Evolutionary conservation across 176 grass and related monocot genomes (phyloP).

Genomic region (Dactylis glomerata): DNA sequence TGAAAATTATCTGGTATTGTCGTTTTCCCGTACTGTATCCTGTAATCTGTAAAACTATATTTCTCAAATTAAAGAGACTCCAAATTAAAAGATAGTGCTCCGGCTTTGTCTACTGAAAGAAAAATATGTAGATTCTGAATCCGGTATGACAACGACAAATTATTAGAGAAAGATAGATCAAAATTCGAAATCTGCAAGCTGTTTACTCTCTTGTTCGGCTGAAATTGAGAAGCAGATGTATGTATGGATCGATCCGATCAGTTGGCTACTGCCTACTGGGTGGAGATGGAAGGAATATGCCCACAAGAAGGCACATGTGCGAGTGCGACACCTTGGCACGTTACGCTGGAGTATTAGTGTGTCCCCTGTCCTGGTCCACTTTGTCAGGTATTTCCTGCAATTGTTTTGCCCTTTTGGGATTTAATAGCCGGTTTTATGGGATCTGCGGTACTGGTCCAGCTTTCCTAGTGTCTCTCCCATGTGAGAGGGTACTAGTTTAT

Average conservation of each 20-base stretch:
- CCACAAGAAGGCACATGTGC: constrained; percentile 23
- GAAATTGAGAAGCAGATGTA: background rate
- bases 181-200: background rate
- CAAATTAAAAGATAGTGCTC: background rate
- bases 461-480: constrained; percentile 16
- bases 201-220: background rate
- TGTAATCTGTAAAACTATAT: background rate
- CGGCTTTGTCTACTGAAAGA: background rate
- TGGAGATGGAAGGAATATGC: constrained; percentile 27
- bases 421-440: constrained; percentile 43
- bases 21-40: background rate
- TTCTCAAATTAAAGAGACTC: background rate
- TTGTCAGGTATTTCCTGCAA: constrained; percentile 9
- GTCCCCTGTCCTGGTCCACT: background rate
- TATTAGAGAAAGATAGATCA: background rate
- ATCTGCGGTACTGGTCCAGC: constrained; percentile 18
- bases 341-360: constrained; percentile 17
- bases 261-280: background rate
- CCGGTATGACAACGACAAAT: background rate
- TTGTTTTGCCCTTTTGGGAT: constrained; percentile 38
- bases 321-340: constrained; percentile 41
- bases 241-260: background rate
- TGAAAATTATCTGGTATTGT: background rate
- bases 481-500: constrained; percentile 34
- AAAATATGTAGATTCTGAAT: background rate